phyloP scores from a whole-genome alignment of 2,329 filamentous ascomycete species.

The Calycina marina region DNA sequence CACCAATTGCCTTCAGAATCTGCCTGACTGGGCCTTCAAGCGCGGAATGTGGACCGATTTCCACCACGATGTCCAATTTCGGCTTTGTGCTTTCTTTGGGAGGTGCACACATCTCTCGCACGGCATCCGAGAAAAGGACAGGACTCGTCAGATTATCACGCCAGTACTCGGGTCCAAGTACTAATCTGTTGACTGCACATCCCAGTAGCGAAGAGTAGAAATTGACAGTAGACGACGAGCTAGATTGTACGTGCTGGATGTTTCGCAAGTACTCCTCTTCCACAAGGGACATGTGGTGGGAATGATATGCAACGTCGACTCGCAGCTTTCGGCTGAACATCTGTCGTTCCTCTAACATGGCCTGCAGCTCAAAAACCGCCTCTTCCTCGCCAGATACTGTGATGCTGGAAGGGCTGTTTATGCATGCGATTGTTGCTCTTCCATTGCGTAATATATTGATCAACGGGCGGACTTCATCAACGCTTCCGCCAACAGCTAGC shows the following conservation, averaged over 20 bases:
- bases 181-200: no score
- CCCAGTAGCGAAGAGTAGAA: slow-evolving; percentile 10
- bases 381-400: slow-evolving; percentile 8
- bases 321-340: slow-evolving; percentile 20
- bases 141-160: slow-evolving; percentile 28
- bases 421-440: slow-evolving; percentile 7
- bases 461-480: slow-evolving; percentile 10
- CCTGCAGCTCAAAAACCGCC: slow-evolving; percentile 1
- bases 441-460: slow-evolving; percentile 1
- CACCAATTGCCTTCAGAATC: not conserved
- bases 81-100: not conserved
- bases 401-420: slow-evolving; percentile 10
- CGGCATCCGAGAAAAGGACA: slow-evolving; percentile 28
- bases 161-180: slow-evolving; percentile 29
- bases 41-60: slow-evolving; percentile 23
- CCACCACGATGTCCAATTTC: slow-evolving; percentile 11
- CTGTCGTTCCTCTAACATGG: not conserved
- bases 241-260: slow-evolving; percentile 1
- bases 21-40: slow-evolving; percentile 20
- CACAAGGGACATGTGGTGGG: slow-evolving; percentile 19
- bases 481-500: slow-evolving; percentile 29
- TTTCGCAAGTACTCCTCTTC: slow-evolving; percentile 5
- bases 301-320: slow-evolving; percentile 29
- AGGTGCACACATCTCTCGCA: slow-evolving; percentile 9
- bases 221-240: slow-evolving; percentile 27